Base-by-base conservation (phyloP, 257 asterid species). In the Solanum habrochaites region DNA sequence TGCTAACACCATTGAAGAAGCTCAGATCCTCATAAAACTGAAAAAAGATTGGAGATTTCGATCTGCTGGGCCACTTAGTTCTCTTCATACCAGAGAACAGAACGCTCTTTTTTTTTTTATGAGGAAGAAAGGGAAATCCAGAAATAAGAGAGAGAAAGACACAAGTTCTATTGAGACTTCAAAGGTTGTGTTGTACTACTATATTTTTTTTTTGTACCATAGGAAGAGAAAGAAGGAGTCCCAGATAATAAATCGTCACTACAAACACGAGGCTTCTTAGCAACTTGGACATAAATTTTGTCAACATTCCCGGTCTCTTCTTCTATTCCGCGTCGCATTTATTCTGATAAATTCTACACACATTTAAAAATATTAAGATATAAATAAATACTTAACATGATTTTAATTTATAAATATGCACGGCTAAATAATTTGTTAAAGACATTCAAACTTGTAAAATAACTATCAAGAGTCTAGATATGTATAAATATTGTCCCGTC, bases 251-350 rank as follows among this genome's bases (percentile, higher is more conserved):
- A 58, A 93, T 93, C 89, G 91, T 87, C 91, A 88, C 98, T n/a
- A 94, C 93, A 90, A 95, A 96, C 94, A 94, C 93, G 95, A 94
- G 91, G 69, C 95, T 94, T 93, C 97, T 88, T 81, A 89, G 90
- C 94, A 96, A 94, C 96, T 94, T 93, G 98, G 98, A 93, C 98
- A 90, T 92, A 89, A 93, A 90, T 89, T 92, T 93, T 96, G 98
- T 96, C 99, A 95, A 96, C 99, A 93, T 94, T 94, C n/a, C n/a
- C 93, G 95, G 98, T 96, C 98, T 21, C 66, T 58, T 58, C n/a
- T 58, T 20, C 21, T 20, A 58, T 58, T 58, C 25, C 27, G 20
- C n/a, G 4, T 18, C 21, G 7, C 64, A 58, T 58, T 8, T 58
- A 58, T 58, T 8, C n/a, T 58, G 66, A 58, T 58, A 49, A 49